phyloP scores from a whole-genome alignment of 306 rosid genomes.

The Rubus idaeus region DNA sequence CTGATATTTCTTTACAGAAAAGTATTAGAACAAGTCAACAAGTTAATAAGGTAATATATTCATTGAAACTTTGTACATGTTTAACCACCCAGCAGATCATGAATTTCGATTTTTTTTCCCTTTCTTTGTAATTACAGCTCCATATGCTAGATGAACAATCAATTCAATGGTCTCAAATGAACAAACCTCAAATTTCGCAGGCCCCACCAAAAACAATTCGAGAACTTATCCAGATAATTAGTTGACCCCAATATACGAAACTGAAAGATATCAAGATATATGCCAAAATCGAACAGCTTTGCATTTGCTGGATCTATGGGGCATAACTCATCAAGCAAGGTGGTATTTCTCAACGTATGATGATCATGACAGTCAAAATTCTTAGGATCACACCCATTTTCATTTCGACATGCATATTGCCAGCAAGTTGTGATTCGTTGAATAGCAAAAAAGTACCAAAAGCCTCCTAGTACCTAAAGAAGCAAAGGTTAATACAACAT shows the following conservation, averaged over 20 bases:
- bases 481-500: too few species aligned
- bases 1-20: too few species aligned
- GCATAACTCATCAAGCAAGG: not conserved
- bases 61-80: too few species aligned
- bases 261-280: not conserved
- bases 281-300: not conserved
- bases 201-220: not conserved
- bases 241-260: not conserved
- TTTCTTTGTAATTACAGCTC: too few species aligned
- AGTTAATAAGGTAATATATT: too few species aligned
- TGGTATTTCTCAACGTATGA: not conserved
- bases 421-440: conserved; percentile 20
- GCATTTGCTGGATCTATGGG: not conserved
- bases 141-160: too few species aligned
- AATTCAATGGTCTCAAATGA: too few species aligned
- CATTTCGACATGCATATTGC: not conserved
- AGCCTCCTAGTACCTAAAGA: conserved; percentile 27
- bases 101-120: too few species aligned
- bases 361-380: not conserved
- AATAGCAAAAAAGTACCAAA: conserved; percentile 17
- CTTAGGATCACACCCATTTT: too few species aligned
- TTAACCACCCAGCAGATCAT: too few species aligned
- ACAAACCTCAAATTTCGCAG: too few species aligned
- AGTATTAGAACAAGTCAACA: too few species aligned
- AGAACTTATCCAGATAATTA: not conserved